These are phyloP conservation scores for Trametes pubescens DNA, from an alignment of 1,284 basidiomycete species.

Conservation along the genomic window DNA sequence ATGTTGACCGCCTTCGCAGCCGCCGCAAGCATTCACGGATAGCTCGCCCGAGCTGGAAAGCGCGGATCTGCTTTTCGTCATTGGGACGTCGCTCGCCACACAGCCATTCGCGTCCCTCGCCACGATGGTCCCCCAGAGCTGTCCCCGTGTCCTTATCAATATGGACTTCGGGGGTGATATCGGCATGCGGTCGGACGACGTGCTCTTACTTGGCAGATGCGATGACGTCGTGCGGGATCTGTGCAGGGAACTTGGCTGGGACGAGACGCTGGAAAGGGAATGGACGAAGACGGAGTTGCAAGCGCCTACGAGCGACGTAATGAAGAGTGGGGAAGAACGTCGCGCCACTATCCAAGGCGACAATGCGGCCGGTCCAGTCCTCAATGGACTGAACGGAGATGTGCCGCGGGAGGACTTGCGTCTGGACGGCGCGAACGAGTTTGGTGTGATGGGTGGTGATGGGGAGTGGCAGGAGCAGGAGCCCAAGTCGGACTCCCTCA, in stretches of 20 bases:
- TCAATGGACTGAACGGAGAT: not conserved
- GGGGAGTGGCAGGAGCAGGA: conserved; percentile 33
- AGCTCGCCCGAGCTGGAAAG: conserved; percentile 64
- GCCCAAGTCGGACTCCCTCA: conserved; percentile 28
- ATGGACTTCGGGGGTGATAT: conserved; percentile 71
- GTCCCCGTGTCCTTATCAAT: conserved; percentile 78
- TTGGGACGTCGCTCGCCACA: conserved; percentile 91
- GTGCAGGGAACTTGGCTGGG: conserved; percentile 74
- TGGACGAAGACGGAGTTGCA: conserved; percentile 60
- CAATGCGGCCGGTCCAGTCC: not conserved
- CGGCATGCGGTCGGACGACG: conserved; percentile 60
- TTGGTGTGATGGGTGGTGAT: conserved; percentile 22
- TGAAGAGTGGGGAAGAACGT: not conserved
- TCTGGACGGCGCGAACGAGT: conserved; percentile 16
- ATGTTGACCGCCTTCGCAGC: not conserved
- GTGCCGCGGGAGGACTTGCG: conserved; percentile 5
- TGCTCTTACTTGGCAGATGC: conserved; percentile 72
- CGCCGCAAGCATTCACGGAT: conserved; percentile 6
- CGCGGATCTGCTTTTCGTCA: conserved; percentile 89
- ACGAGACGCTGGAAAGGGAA: conserved; percentile 61
- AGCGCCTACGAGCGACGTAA: conserved; percentile 20
- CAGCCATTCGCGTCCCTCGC: conserved; percentile 79
- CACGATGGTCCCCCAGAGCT: conserved; percentile 53
- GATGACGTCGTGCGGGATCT: conserved; percentile 69
- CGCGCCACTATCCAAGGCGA: not conserved